Evolutionary conservation across 2,329 filamentous ascomycete species (phyloP).

Genomic region (Scleromitrula shiraiana): DNA sequence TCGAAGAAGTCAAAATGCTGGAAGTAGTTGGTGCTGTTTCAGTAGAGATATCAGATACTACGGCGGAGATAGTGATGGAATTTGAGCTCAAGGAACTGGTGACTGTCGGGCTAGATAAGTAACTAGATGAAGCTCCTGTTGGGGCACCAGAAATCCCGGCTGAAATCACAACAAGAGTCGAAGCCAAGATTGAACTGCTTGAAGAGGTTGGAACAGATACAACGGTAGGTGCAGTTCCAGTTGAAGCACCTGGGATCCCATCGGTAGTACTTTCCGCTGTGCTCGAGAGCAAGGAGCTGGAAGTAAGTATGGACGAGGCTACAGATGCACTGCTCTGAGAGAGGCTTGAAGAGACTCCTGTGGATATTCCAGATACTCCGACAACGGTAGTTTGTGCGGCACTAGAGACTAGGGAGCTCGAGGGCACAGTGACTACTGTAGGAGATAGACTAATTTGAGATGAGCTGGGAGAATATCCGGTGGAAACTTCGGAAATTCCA

Average conservation of each 20-base stretch:
- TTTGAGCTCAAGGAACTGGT: too few species aligned
- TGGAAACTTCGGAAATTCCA: background rate
- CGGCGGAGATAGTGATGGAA: too few species aligned
- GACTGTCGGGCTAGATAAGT: too few species aligned
- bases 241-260: background rate
- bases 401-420: background rate
- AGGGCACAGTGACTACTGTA: background rate
- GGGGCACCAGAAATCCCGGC: too few species aligned
- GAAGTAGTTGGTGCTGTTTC: too few species aligned
- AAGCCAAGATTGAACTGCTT: too few species aligned
- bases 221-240: background rate
- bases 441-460: background rate
- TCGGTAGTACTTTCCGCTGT: background rate
- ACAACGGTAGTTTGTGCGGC: background rate
- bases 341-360: background rate
- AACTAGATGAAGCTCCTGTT: too few species aligned
- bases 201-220: background rate
- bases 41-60: too few species aligned
- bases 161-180: too few species aligned
- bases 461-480: background rate
- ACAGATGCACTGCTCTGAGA: background rate
- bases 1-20: too few species aligned
- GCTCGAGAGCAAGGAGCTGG: background rate
- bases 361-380: background rate
- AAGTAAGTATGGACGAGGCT: background rate